Percentiles rank a stretch among this genome's conserved stretches.
Conservation (phyloP, 2,329 filamentous ascomycete species). For the Clonostachys rosea region DNA sequence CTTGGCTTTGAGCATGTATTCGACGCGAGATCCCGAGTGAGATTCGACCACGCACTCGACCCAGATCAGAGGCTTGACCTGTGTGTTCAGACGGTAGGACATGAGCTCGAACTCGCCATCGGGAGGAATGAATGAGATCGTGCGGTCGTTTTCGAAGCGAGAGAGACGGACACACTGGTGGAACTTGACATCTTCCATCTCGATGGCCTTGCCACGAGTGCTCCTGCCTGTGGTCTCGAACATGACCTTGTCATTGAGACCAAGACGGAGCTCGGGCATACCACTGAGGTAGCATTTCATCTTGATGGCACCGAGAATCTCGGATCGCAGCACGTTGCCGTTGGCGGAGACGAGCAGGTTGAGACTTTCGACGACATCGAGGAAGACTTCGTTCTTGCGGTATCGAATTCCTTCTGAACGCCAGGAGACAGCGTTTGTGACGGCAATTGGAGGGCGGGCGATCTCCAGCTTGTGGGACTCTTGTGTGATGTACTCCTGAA, state of each 20-base stretch:
- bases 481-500: constrained; percentile 99
- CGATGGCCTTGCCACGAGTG: constrained; percentile 92
- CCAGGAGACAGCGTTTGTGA: constrained; percentile 98
- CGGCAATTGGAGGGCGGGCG: constrained; percentile 90
- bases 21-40: constrained; percentile 90
- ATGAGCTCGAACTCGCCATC: constrained; percentile 99
- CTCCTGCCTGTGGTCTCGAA: constrained; percentile 96
- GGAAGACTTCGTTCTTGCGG: constrained; percentile 98
- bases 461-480: constrained; percentile 98
- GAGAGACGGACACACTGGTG: constrained; percentile 96
- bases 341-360: constrained; percentile 93
- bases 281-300: constrained; percentile 99
- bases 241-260: constrained; percentile 99
- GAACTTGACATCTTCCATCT: constrained; percentile 99
- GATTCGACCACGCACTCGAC: constrained; percentile 97
- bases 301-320: constrained; percentile 95
- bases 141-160: constrained; percentile 96
- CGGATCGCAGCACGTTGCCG: constrained; percentile 90
- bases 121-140: constrained; percentile 97
- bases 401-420: constrained; percentile 96
- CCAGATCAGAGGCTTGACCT: constrained; percentile 98
- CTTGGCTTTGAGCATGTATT: constrained; percentile 98
- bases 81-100: constrained; percentile 97
- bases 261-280: constrained; percentile 93
- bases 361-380: constrained; percentile 94